phyloP scores from a whole-genome alignment of 2,329 filamentous ascomycete genomes.

The Talaromyces pinophilus region DNA sequence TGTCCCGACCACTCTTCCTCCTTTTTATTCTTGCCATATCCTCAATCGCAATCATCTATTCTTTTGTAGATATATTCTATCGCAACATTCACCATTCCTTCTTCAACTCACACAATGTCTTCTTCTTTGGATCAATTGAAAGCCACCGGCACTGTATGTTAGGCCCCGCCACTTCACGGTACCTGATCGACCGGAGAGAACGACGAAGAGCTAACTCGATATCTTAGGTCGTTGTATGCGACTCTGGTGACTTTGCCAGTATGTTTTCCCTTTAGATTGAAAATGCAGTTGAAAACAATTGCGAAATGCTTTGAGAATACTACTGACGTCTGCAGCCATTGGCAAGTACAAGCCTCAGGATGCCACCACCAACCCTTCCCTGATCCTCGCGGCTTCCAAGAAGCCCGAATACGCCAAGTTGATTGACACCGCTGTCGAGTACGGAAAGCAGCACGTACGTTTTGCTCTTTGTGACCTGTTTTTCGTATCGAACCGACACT shows the following conservation, averaged over 20 bases:
- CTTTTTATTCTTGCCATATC: background rate
- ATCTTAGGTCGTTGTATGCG: slow-evolving; percentile 82
- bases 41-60: background rate
- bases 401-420: slow-evolving; percentile 93
- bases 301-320: background rate
- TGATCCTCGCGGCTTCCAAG: slow-evolving; percentile 98
- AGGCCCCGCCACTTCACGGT: slow-evolving; percentile 16
- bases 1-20: background rate
- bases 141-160: slow-evolving; percentile 91
- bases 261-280: slow-evolving; percentile 44
- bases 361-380: slow-evolving; percentile 98
- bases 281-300: background rate
- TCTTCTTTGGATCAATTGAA: slow-evolving; percentile 96
- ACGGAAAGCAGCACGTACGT: slow-evolving; percentile 75
- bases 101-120: slow-evolving; percentile 61
- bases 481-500: slow-evolving; percentile 8
- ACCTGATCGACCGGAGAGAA: slow-evolving; percentile 9
- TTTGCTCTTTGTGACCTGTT: background rate
- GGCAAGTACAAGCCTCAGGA: slow-evolving; percentile 99
- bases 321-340: slow-evolving; percentile 65
- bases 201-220: slow-evolving; percentile 17
- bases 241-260: slow-evolving; percentile 89
- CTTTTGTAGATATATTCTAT: slow-evolving; percentile 19
- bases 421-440: slow-evolving; percentile 80
- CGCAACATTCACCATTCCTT: slow-evolving; percentile 16